These are phyloP conservation scores for Chlorencoelia australis DNA, from an alignment of 2,329 filamentous ascomycete genomes.

Conservation along the genomic window DNA sequence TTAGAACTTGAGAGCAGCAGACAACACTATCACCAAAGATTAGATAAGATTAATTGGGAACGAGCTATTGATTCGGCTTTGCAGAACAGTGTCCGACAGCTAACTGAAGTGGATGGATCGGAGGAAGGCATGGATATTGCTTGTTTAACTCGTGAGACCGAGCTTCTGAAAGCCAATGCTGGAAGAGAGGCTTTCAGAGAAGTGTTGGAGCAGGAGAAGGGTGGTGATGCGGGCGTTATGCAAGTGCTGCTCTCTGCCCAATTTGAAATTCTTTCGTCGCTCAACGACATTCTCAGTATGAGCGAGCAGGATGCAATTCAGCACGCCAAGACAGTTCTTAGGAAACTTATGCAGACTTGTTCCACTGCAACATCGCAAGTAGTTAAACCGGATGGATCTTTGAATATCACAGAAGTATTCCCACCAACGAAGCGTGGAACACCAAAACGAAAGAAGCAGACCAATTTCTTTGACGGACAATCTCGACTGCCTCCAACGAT, in stretches of 20 bases:
- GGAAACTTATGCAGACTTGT: constrained; percentile 67
- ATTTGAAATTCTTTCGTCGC: constrained; percentile 79
- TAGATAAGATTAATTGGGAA: constrained; percentile 79
- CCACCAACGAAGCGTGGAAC: constrained; percentile 65
- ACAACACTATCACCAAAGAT: constrained; percentile 78
- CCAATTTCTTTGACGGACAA: constrained; percentile 25
- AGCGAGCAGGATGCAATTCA: constrained; percentile 73
- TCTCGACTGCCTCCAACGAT: constrained; percentile 25
- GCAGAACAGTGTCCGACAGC: constrained; percentile 71
- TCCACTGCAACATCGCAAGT: constrained; percentile 68
- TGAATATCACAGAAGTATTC: constrained; percentile 51
- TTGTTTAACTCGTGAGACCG: constrained; percentile 69
- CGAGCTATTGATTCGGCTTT: constrained; percentile 78
- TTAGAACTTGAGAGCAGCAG: constrained; percentile 82
- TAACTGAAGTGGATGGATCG: constrained; percentile 60
- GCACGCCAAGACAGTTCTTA: constrained; percentile 67
- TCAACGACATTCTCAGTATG: constrained; percentile 74
- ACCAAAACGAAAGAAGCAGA: constrained; percentile 59
- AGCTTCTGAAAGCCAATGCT: constrained; percentile 74
- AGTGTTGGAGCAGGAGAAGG: constrained; percentile 75
- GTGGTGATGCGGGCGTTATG: constrained; percentile 65
- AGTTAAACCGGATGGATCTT: constrained; percentile 75
- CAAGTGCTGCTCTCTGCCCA: constrained; percentile 82
- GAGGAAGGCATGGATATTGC: constrained; percentile 58
- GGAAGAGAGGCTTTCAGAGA: constrained; percentile 69